A percentile compares a stretch with the other conserved stretches of the same genome.
Evolutionary conservation across 108 stramenopile genomes (phyloP).

Genomic region (Licmophora abbreviata): DNA sequence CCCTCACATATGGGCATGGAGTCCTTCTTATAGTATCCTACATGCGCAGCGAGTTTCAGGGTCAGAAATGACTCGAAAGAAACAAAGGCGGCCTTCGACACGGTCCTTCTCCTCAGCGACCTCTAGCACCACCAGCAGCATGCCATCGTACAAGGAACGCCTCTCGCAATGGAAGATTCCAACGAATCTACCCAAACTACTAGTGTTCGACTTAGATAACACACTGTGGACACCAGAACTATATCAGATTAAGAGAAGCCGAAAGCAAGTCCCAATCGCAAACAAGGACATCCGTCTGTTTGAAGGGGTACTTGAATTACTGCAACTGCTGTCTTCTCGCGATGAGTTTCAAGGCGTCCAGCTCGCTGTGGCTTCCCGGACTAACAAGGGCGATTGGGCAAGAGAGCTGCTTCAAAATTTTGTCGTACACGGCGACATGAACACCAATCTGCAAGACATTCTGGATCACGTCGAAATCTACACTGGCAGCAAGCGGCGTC

Average conservation of each 20-base stretch:
- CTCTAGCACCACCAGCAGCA: too few relatives aligned
- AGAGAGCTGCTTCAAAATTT: conserved; percentile 53
- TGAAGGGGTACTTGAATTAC: conserved; percentile 16
- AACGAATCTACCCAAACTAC: neutral
- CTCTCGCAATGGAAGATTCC: too few relatives aligned
- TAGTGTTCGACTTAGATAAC: conserved; percentile 36
- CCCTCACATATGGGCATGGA: too few relatives aligned
- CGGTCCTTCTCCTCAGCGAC: too few relatives aligned
- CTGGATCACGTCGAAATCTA: conserved; percentile 40
- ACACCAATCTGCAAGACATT: conserved; percentile 30
- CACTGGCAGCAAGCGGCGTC: conserved; percentile 41
- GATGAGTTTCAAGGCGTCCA: conserved; percentile 15
- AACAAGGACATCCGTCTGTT: conserved; percentile 28
- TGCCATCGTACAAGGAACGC: too few relatives aligned
- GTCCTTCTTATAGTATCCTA: too few relatives aligned
- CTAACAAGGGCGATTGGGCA: conserved; percentile 69
- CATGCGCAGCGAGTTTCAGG: too few relatives aligned
- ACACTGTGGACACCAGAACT: conserved; percentile 43
- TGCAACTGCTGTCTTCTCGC: neutral
- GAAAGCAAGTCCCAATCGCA: neutral
- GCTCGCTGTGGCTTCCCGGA: conserved; percentile 64
- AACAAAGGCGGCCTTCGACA: too few relatives aligned
- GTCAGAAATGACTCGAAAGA: too few relatives aligned
- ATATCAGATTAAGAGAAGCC: conserved; percentile 29
- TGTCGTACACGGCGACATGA: conserved; percentile 8